These are phyloP conservation scores for Limonium bicolor DNA, from an alignment of 148 eudicot species.

Conservation along the genomic window DNA sequence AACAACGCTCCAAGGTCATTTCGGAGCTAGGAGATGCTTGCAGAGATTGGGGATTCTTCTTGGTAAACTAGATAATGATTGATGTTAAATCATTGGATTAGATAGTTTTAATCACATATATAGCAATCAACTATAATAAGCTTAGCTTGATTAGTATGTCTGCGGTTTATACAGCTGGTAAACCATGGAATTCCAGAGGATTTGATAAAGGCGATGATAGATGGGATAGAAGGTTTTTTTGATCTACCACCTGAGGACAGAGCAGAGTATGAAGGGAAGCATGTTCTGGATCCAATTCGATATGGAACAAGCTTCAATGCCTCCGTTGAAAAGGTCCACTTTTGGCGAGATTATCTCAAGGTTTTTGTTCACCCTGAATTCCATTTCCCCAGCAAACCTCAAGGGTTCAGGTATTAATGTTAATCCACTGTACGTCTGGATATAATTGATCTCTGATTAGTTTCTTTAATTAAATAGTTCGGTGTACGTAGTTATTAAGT, in stretches of 20 bases:
- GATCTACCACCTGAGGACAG: slow-evolving; percentile 40
- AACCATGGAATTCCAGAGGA: slow-evolving; percentile 49
- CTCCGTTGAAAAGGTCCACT: slow-evolving; percentile 17
- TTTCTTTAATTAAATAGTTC: too few species aligned
- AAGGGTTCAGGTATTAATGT: slow-evolving; percentile 6
- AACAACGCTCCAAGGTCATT: slow-evolving; percentile 18
- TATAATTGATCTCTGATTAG: too few species aligned
- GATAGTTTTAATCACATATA: background rate
- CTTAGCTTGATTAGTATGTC: background rate
- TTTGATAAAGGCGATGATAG: slow-evolving; percentile 19
- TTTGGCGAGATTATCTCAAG: slow-evolving; percentile 41
- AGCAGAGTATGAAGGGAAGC: slow-evolving; percentile 19
- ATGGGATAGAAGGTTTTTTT: slow-evolving; percentile 23
- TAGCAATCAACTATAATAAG: background rate
- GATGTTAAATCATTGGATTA: background rate
- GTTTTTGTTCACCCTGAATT: slow-evolving; percentile 25
- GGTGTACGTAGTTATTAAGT: too few species aligned
- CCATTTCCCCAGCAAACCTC: slow-evolving; percentile 25
- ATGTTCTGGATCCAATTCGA: slow-evolving; percentile 30
- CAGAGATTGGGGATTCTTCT: slow-evolving; percentile 45
- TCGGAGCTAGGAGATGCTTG: slow-evolving; percentile 29
- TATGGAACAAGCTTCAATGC: slow-evolving; percentile 37
- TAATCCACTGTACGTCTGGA: too few species aligned
- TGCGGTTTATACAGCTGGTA: slow-evolving; percentile 22
- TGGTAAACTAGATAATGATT: slow-evolving; percentile 19